These are phyloP conservation scores for Chrysanthemum makinoi DNA, from an alignment of 129 eudicot species.

Conservation along the genomic window DNA sequence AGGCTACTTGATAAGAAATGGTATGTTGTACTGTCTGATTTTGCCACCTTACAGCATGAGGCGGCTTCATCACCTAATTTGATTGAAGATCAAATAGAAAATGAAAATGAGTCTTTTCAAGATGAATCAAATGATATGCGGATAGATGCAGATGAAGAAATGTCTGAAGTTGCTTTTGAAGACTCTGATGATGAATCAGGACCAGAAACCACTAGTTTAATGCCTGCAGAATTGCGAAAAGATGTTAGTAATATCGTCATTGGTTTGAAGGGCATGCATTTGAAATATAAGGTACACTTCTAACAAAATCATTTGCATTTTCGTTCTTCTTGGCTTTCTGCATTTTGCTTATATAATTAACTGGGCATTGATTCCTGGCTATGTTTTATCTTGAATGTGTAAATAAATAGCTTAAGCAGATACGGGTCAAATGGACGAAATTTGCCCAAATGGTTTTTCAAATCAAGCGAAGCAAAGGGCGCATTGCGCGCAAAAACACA, in stretches of 20 bases:
- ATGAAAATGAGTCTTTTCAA: conserved; percentile 33
- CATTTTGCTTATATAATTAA: background rate
- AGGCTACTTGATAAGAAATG: conserved; percentile 63
- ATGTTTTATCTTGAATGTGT: no score
- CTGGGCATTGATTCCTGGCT: background rate
- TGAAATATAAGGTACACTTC: conserved; percentile 65
- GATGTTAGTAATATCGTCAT: conserved; percentile 54
- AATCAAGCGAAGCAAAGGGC: no score
- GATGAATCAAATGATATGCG: conserved; percentile 54
- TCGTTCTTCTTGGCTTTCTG: background rate
- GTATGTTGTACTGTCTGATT: conserved; percentile 79
- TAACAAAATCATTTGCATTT: conserved; percentile 1
- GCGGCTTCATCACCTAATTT: conserved; percentile 24
- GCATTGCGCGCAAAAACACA: no score
- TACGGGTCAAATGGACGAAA: no score
- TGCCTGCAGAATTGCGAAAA: no score
- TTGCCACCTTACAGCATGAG: conserved; percentile 40
- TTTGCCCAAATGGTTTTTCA: no score
- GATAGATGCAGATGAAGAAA: conserved; percentile 63
- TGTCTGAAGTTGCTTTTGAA: conserved; percentile 69
- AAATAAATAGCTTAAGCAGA: no score
- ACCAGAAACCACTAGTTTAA: conserved; percentile 39
- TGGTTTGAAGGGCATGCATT: conserved; percentile 55
- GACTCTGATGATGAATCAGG: conserved; percentile 59
- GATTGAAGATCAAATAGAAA: conserved; percentile 46